Percentiles rank a stretch among this genome's conserved stretches.
Conservation (phyloP, 2,329 filamentous ascomycete genomes). For the Malbranchea zuffiana region DNA sequence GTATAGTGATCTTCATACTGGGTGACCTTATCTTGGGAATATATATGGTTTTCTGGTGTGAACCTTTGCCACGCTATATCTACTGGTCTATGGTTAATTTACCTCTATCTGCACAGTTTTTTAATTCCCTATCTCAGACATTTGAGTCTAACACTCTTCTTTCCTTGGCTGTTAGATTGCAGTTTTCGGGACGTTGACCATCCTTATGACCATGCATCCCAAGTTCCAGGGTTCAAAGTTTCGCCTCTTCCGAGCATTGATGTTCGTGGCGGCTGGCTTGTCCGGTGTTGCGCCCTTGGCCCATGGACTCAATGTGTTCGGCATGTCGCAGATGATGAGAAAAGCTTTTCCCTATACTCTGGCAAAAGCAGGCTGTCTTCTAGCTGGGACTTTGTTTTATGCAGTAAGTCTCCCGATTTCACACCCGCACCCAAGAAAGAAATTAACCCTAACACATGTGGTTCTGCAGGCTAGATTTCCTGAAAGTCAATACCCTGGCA, state of each 20-base stretch:
- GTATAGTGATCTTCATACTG: conserved; percentile 12
- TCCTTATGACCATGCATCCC: no score
- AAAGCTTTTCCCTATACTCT: conserved; percentile 16
- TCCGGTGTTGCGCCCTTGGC: conserved; percentile 18
- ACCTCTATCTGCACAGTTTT: no score
- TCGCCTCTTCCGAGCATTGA: conserved; percentile 18
- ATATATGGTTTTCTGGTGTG: conserved; percentile 13
- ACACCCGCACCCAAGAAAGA: conserved; percentile 6
- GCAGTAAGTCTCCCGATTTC: conserved; percentile 17
- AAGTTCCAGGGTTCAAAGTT: conserved; percentile 6
- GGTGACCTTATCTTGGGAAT: conserved; percentile 11
- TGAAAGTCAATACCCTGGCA: conserved; percentile 17
- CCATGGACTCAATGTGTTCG: conserved; percentile 22
- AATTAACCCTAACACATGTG: conserved; percentile 6
- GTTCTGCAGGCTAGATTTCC: conserved; percentile 15
- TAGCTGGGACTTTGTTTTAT: conserved; percentile 21
- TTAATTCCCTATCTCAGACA: background rate
- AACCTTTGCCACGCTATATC: conserved; percentile 10
- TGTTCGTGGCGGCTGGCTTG: conserved; percentile 16
- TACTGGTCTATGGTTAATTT: conserved; percentile 13
- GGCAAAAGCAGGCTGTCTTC: conserved; percentile 16
- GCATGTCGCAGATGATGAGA: conserved; percentile 21
- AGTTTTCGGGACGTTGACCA: no score
- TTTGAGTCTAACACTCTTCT: conserved; percentile 20
- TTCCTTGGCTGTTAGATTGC: no score